Conservation (phyloP, 352 stramenopile genomes). For the Saprolegnia diclina region DNA sequence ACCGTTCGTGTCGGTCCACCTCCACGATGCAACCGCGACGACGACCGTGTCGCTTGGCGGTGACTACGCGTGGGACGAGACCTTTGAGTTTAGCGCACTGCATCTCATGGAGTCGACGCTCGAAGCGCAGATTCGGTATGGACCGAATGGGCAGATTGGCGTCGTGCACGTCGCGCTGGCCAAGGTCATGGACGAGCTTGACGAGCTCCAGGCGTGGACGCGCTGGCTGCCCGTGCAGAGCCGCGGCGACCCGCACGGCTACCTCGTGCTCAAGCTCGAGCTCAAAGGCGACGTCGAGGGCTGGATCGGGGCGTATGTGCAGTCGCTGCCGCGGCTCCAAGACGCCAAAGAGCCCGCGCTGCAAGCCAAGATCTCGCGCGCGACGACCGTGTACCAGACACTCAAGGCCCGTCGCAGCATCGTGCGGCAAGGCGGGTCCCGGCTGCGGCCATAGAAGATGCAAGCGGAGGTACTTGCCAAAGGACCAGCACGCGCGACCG, state of each 20-base stretch:
- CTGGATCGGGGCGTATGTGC: background rate
- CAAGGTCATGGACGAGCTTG: background rate
- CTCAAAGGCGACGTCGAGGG: background rate
- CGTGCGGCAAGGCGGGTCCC: background rate
- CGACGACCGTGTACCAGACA: background rate
- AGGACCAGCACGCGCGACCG: background rate
- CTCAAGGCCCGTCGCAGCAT: background rate
- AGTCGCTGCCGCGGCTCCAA: background rate
- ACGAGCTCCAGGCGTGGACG: background rate
- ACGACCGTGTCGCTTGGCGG: conserved; percentile 5
- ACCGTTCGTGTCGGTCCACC: background rate
- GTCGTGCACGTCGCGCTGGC: background rate
- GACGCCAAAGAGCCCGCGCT: background rate
- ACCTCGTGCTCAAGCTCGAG: background rate
- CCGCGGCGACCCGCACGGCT: conserved; percentile 1
- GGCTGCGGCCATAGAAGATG: background rate
- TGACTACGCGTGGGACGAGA: conserved; percentile 7
- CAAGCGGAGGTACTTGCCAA: background rate
- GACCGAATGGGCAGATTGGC: background rate
- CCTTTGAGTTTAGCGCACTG: conserved; percentile 8
- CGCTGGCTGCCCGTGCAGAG: conserved; percentile 4
- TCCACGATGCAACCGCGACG: background rate
- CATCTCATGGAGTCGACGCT: background rate
- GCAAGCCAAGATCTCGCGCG: background rate
- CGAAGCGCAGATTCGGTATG: background rate